Conservation (phyloP, 768 basidiomycete species). For the Kwoniella heveanensis region DNA sequence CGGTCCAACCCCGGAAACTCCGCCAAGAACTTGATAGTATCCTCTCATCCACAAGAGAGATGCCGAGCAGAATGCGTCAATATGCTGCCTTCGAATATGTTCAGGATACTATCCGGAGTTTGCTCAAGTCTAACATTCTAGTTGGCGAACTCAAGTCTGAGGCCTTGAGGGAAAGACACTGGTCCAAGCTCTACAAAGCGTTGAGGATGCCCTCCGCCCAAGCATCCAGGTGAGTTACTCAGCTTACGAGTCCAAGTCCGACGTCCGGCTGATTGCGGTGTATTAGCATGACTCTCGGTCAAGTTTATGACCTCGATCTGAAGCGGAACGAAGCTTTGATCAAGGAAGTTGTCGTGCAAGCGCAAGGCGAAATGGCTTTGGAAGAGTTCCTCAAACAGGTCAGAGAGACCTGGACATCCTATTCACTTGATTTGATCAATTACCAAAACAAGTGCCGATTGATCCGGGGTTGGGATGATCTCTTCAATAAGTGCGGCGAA, state of each 20-base stretch:
- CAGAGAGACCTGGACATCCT: conserved; percentile 94
- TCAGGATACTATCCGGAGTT: conserved; percentile 79
- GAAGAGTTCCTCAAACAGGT: conserved; percentile 96
- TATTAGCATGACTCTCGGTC: conserved; percentile 95
- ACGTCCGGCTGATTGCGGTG: no score
- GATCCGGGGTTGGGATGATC: conserved; percentile 95
- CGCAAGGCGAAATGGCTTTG: conserved; percentile 95
- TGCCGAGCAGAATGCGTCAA: conserved; percentile 98
- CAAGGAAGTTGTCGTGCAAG: conserved; percentile 94
- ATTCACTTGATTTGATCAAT: conserved; percentile 92
- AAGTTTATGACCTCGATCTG: conserved; percentile 95
- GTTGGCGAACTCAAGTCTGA: conserved; percentile 96
- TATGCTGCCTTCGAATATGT: conserved; percentile 99
- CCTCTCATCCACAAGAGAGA: conserved; percentile 89
- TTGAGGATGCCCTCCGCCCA: conserved; percentile 76
- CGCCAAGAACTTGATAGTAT: conserved; percentile 92
- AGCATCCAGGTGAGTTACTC: conserved; percentile 66
- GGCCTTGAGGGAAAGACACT: conserved; percentile 94
- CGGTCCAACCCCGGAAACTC: conserved; percentile 89
- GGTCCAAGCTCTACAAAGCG: conserved; percentile 94
- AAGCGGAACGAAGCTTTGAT: conserved; percentile 88
- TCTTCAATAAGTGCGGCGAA: conserved; percentile 95
- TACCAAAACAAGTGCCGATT: conserved; percentile 98
- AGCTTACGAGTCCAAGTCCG: no score
- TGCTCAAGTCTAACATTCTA: conserved; percentile 85